These are phyloP conservation scores for Pyrenophora tritici-repentis DNA, from an alignment of 2,329 filamentous ascomycete species.

Conservation along the genomic window DNA sequence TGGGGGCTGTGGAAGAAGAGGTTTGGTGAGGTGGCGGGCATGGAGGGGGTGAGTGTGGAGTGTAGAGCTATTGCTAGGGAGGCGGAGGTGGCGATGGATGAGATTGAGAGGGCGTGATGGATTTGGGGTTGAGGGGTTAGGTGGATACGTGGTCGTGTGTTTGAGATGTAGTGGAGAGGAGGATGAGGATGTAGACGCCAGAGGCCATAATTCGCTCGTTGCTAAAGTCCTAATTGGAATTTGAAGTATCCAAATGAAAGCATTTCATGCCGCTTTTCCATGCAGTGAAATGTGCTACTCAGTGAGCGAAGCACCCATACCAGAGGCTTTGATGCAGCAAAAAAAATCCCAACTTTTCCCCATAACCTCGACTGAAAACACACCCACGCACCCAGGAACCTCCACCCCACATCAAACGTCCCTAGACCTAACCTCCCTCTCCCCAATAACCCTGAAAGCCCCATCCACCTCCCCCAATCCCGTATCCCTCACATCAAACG, in stretches of 20 bases:
- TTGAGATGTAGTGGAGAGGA: not conserved
- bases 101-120: not conserved
- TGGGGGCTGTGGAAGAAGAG: constrained; percentile 5
- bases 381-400: not conserved
- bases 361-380: not conserved
- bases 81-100: not conserved
- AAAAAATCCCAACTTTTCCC: not conserved
- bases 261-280: too few species aligned
- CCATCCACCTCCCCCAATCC: constrained; percentile 4
- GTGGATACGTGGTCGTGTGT: not conserved
- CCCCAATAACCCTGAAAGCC: constrained; percentile 5
- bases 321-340: too few species aligned
- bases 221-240: too few species aligned
- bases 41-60: constrained; percentile 1
- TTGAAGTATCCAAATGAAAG: too few species aligned
- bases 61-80: not conserved
- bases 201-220: too few species aligned
- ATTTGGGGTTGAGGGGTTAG: not conserved
- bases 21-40: not conserved
- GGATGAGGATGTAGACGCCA: too few species aligned
- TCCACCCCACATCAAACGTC: not conserved
- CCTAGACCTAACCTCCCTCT: constrained; percentile 7
- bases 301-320: too few species aligned
- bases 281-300: too few species aligned
- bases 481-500: constrained; percentile 14